Conservation (phyloP, 176 grass and related monocot genomes). For the Zea luxurians region DNA sequence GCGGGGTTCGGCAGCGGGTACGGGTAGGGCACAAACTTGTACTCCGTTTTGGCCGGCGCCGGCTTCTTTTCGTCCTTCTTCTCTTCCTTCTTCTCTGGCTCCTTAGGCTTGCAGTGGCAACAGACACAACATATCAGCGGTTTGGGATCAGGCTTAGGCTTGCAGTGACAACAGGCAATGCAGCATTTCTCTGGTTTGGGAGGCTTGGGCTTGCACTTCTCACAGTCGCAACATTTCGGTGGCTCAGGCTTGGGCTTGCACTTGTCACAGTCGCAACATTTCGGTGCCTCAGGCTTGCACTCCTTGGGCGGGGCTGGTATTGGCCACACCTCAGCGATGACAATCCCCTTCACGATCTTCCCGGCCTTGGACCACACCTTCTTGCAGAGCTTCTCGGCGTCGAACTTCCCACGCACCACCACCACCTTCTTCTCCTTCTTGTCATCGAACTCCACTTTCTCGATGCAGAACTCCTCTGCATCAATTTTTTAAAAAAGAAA, state of each 20-base stretch:
- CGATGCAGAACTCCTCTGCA: constrained; percentile 42
- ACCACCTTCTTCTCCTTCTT: constrained; percentile 36
- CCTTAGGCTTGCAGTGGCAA: neutral
- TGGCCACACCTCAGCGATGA: constrained; percentile 2
- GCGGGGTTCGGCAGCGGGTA: neutral
- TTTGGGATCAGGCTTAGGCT: neutral
- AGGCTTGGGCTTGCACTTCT: neutral
- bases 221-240: too few species aligned
- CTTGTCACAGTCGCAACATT: too few species aligned
- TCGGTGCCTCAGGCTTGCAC: too few species aligned
- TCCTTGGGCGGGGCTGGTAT: too few species aligned
- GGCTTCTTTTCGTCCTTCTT: neutral
- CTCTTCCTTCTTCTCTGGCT: neutral
- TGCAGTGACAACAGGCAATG: too few species aligned
- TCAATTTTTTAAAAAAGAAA: neutral
- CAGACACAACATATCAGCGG: too few species aligned
- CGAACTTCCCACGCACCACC: constrained; percentile 39
- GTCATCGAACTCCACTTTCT: constrained; percentile 39
- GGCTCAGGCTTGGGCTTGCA: too few species aligned
- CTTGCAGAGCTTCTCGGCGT: constrained; percentile 16
- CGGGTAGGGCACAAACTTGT: neutral
- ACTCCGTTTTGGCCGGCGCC: neutral
- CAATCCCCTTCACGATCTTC: constrained; percentile 2
- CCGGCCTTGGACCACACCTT: constrained; percentile 34
- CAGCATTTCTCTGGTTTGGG: too few species aligned